Base-by-base conservation (phyloP, 495 filamentous ascomycete species). In the Hyaloscypha variabilis region DNA sequence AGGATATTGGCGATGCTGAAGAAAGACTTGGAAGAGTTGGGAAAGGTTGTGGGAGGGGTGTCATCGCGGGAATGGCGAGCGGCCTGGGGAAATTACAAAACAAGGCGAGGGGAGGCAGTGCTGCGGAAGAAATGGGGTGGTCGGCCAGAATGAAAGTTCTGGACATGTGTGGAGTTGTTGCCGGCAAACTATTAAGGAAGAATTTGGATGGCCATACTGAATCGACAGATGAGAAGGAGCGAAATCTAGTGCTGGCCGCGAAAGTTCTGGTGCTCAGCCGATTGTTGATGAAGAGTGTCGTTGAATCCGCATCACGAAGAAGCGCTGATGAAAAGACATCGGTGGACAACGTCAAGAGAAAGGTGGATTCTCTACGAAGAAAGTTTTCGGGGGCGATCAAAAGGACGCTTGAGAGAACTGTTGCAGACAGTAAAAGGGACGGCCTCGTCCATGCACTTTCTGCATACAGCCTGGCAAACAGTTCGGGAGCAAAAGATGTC, bases 381-480 rank as follows among this genome's bases (percentile, higher is more conserved):
- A 83, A 85, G 57, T 77, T 97, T 30, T 74, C 90, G 24, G 77
- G 80, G 49, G 84, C 84, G 6, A 86, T 97, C 55, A 85, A 95
- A 68, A 86, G 84, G 57, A 82, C 83, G 8, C 76, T 98, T 57
- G 82, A 83, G 49, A 83, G 80, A 58, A 71, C 75, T 29, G 76
- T 79, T 61, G 55, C 60, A 19, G 28, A 64, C 56, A 59, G 74
- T 46, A 61, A 68, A 60, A 34, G 78, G 23, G 79, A 83, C 26
- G 81, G 80, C 34, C 81, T 96, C 21, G 79, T 93, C 17, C 81
- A 92, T 70, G 85, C 85, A 14, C 81, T 98, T 73, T 88, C 86
- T 39, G 94, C 94, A 6, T 96, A 93, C 72, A 91, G 90, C 58
- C 79, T 99, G 24, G 87, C 87, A 1, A 95, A 90, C 8, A 96